Evolutionary conservation across 371 early-diverging fungal species (phyloP), one percentile per base, ranked within the genome.

Genomic region (Mortierella sp.): DNA sequence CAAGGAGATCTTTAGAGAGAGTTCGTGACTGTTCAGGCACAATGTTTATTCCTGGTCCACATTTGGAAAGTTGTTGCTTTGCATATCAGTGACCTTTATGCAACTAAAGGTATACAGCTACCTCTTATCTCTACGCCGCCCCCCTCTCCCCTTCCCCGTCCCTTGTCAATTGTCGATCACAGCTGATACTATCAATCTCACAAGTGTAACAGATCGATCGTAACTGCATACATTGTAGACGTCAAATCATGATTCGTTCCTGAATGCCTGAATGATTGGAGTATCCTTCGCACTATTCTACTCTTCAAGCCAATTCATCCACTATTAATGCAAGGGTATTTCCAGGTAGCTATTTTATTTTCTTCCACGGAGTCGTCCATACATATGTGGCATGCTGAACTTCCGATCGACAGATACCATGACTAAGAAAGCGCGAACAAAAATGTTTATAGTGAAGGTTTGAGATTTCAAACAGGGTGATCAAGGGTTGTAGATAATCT

Each of bases 1-100:
- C 5, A 32, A 58, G 32, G 58, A 58, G 35, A 35, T 58, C 35
- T 26, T 9, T 30, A 30, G 26, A 58, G 58, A 16, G 9, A 55
- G 20, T 18, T 26, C 32, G 58, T 58, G 58, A 58, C 58, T 58
- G 58, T 20, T 58, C 58, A 32, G 58, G 58, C 6, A 49, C 49
- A 58, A 32, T 58, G 58, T 58, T 58, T 58, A 58, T 58, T 58
- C 58, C 49, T 30, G 30, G 4, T 30, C 30, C 30, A 30, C 2
- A 30, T n/a, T n/a, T n/a, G n/a, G n/a, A n/a, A n/a, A n/a, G n/a
- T n/a, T n/a, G n/a, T n/a, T n/a, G n/a, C n/a, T n/a, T n/a, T n/a
- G n/a, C n/a, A n/a, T n/a, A n/a, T n/a, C n/a, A n/a, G n/a, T n/a
- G n/a, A n/a, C n/a, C n/a, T n/a, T n/a, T n/a, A n/a, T n/a, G 30